phyloP scores from a whole-genome alignment of 1,284 basidiomycete species.

The Ustilago bromivora region DNA sequence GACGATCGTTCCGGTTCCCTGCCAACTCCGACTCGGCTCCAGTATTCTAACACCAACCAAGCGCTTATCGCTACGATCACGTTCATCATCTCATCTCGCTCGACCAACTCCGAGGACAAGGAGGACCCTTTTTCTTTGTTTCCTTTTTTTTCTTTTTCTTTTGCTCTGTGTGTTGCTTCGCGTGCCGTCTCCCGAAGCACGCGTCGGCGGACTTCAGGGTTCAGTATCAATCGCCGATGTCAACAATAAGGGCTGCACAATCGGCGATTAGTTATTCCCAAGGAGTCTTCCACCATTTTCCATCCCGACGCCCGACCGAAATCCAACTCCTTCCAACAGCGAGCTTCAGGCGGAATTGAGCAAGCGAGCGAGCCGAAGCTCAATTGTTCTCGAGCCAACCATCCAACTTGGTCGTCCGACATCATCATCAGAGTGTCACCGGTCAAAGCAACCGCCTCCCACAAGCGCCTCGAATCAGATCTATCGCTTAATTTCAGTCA shows the following conservation, averaged over 20 bases:
- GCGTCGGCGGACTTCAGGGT: slow-evolving; percentile 4
- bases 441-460: background rate
- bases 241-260: background rate
- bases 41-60: background rate
- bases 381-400: slow-evolving; percentile 1
- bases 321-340: slow-evolving; percentile 1
- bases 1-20: slow-evolving; percentile 16
- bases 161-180: background rate
- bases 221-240: slow-evolving; percentile 18
- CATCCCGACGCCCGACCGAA: slow-evolving; percentile 26
- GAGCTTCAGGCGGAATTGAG: background rate
- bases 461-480: too few species aligned
- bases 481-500: too few species aligned
- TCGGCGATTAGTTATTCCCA: slow-evolving; percentile 7
- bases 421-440: slow-evolving; percentile 5
- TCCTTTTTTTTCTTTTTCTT: too few species aligned
- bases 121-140: background rate
- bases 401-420: slow-evolving; percentile 24
- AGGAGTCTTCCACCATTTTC: slow-evolving; percentile 38
- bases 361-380: slow-evolving; percentile 3
- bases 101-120: background rate
- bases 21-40: slow-evolving; percentile 36
- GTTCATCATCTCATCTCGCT: background rate
- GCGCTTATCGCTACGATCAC: slow-evolving; percentile 5
- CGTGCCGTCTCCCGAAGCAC: slow-evolving; percentile 1